Evolutionary conservation across 1,284 basidiomycete species (phyloP).

Genomic region (Sporisorium iseilematis-ciliati): DNA sequence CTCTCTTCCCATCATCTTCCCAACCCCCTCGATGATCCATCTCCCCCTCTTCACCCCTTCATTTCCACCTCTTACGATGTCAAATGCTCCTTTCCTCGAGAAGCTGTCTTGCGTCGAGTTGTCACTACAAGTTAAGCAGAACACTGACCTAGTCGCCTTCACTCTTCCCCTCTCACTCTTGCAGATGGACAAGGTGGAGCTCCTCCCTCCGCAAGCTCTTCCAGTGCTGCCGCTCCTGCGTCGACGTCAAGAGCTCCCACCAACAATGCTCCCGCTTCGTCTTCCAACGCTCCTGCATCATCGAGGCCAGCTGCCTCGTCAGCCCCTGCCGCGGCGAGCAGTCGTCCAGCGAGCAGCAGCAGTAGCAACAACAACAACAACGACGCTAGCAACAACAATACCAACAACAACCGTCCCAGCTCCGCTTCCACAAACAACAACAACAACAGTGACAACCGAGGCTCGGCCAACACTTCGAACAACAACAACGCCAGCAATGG

Average conservation of each 20-base stretch:
- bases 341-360: conserved; percentile 13
- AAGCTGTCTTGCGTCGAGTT: not conserved
- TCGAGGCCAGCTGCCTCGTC: conserved; percentile 22
- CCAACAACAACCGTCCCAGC: conserved; percentile 21
- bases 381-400: conserved; percentile 18
- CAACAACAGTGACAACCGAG: conserved; percentile 16
- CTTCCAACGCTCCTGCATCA: conserved; percentile 21
- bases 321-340: conserved; percentile 19
- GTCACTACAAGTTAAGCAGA: not conserved
- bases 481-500: conserved; percentile 18
- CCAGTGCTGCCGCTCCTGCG: conserved; percentile 18
- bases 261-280: conserved; percentile 13
- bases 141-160: conserved; percentile 6
- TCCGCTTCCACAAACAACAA: conserved; percentile 9
- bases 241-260: conserved; percentile 10
- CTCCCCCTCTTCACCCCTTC: not conserved
- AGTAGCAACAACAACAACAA: conserved; percentile 13
- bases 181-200: conserved; percentile 22
- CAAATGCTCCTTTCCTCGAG: not conserved
- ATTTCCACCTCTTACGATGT: not conserved
- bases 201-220: conserved; percentile 20
- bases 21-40: not conserved
- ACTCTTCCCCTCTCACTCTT: not conserved
- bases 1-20: not conserved
- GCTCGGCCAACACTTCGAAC: conserved; percentile 12